A percentile compares a stretch with the other conserved stretches of the same genome.
Conservation (phyloP, 805 yeast genomes). For the Hanseniaspora taiwanica region DNA sequence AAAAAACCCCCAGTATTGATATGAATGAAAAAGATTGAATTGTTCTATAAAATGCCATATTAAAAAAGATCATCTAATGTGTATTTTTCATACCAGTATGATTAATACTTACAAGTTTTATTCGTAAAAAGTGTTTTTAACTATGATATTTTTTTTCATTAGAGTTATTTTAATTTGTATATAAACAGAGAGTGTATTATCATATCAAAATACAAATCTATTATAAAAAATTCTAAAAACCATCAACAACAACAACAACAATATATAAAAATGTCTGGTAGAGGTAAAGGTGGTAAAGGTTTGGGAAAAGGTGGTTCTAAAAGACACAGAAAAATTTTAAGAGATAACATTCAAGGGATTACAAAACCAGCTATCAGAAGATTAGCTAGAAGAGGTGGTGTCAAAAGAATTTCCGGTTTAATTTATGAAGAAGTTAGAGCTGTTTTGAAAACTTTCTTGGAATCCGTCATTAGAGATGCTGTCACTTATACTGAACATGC, state of each 20-base stretch:
- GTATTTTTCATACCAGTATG: too few relatives aligned
- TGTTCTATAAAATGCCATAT: neutral
- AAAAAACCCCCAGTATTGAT: too few relatives aligned
- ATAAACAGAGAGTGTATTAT: too few relatives aligned
- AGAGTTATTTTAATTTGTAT: neutral
- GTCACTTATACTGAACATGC: slow-evolving; percentile 99
- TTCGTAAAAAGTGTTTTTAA: neutral
- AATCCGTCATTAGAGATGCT: slow-evolving; percentile 95
- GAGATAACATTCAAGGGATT: slow-evolving; percentile 99
- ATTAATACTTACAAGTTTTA: too few relatives aligned
- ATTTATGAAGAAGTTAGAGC: slow-evolving; percentile 98
- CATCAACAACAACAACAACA: slow-evolving; percentile 3
- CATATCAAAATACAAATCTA: neutral
- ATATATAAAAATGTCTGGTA: slow-evolving; percentile 68
- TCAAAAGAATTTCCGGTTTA: slow-evolving; percentile 96
- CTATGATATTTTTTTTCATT: too few relatives aligned
- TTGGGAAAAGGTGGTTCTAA: slow-evolving; percentile 99
- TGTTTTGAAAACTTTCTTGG: slow-evolving; percentile 88
- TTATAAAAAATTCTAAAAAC: slow-evolving; percentile 2
- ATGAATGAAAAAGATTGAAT: too few relatives aligned
- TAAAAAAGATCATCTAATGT: neutral
- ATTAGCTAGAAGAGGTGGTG: slow-evolving; percentile 99
- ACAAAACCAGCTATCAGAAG: slow-evolving; percentile 99
- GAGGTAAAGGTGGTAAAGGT: slow-evolving; percentile 99
- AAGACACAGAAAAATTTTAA: slow-evolving; percentile 97